phyloP scores from a whole-genome alignment of 2,329 filamentous ascomycete genomes.

The Beauveria rudraprayagi region DNA sequence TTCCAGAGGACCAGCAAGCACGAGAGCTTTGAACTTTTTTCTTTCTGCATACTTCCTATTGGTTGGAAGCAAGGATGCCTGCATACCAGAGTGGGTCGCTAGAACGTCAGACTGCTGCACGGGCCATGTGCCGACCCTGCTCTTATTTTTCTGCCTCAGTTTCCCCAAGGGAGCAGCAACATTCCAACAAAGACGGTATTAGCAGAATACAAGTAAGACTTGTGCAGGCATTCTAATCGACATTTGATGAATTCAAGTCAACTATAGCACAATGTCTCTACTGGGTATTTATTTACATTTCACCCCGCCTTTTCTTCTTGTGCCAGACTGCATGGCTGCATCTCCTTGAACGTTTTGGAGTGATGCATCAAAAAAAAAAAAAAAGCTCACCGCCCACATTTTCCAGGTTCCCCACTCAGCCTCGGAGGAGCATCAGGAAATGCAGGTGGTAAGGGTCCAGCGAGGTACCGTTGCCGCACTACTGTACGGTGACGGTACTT shows the following conservation, averaged over 20 bases:
- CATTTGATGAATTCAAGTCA: too few species aligned
- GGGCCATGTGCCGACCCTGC: conserved; percentile 13
- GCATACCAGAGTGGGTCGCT: conserved; percentile 27
- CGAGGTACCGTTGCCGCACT: not conserved
- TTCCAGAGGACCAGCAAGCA: conserved; percentile 15
- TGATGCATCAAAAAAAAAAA: conserved; percentile 14
- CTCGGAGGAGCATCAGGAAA: not conserved
- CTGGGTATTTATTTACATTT: too few species aligned
- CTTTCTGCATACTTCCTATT: conserved; percentile 25
- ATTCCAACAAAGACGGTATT: not conserved
- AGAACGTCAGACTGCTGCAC: conserved; percentile 22
- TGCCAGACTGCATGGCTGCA: too few species aligned
- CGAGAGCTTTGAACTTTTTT: conserved; percentile 32
- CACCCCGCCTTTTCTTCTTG: too few species aligned
- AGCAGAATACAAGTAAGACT: not conserved
- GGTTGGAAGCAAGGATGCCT: conserved; percentile 24
- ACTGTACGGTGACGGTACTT: not conserved
- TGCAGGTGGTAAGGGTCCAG: conserved; percentile 1
- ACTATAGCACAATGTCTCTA: too few species aligned
- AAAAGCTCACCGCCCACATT: conserved; percentile 13
- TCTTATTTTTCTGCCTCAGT: not conserved
- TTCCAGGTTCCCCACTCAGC: conserved; percentile 4
- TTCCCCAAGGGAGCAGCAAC: not conserved
- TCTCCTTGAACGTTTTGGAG: not conserved
- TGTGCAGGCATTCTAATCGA: not conserved